Conservation (phyloP, 2,329 filamentous ascomycete genomes). For the Pseudogymnoascus sp. region DNA sequence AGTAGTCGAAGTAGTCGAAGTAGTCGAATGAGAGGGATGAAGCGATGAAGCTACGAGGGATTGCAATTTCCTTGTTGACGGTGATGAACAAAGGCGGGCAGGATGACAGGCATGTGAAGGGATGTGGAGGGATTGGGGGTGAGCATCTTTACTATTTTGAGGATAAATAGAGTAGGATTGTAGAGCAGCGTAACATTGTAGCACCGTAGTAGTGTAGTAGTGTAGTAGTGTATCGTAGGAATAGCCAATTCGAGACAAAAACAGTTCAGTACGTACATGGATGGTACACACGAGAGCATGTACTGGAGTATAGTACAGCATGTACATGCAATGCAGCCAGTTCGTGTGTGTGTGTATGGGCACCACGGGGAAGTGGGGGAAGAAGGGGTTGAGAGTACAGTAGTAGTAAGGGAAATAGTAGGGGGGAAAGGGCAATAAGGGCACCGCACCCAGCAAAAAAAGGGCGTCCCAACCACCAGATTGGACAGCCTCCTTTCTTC, state of each 20-base stretch:
- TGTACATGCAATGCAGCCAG: not conserved
- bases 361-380: not conserved
- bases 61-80: conserved; percentile 5
- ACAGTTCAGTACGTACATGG: not conserved
- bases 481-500: not conserved
- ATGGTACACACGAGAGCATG: not conserved
- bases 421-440: not conserved
- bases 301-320: not conserved
- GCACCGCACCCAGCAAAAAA: not conserved
- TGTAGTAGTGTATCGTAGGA: not conserved
- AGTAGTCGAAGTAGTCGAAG: not conserved
- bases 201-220: too few relatives aligned
- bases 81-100: not conserved
- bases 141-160: conserved; percentile 4
- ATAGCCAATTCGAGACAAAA: not conserved
- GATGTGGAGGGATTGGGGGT: too few relatives aligned
- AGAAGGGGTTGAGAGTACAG: too few relatives aligned
- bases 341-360: not conserved
- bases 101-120: not conserved
- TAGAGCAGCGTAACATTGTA: not conserved
- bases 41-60: not conserved
- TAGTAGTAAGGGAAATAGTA: not conserved
- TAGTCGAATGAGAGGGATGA: not conserved
- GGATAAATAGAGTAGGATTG: not conserved
- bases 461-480: too few relatives aligned